These are phyloP conservation scores for Botryosphaeria dothidea DNA, from an alignment of 2,329 filamentous ascomycete genomes.

Conservation along the genomic window DNA sequence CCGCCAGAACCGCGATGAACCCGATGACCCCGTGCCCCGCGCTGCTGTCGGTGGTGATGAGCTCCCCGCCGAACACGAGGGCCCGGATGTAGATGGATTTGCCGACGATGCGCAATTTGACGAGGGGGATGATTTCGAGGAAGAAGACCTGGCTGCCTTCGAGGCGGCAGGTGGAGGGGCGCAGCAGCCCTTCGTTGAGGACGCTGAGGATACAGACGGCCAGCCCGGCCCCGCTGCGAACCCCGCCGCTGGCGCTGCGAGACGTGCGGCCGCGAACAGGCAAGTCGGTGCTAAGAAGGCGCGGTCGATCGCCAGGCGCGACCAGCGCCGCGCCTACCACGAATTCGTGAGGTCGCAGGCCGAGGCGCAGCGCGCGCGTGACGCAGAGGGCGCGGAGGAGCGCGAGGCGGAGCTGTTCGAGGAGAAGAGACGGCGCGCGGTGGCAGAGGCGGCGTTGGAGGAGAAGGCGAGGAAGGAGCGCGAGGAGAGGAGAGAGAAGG, in stretches of 20 bases:
- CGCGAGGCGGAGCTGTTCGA: constrained; percentile 44
- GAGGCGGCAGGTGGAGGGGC: not conserved
- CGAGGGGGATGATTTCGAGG: not conserved
- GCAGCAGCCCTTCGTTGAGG: not conserved
- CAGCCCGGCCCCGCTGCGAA: not conserved
- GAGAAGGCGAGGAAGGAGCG: constrained; percentile 42
- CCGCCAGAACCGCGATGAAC: not conserved
- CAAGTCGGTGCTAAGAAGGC: constrained; percentile 52
- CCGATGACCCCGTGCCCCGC: not conserved
- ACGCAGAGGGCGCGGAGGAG: constrained; percentile 46
- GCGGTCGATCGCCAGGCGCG: constrained; percentile 47
- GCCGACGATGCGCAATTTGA: not conserved
- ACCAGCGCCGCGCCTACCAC: constrained; percentile 48
- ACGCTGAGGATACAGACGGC: not conserved
- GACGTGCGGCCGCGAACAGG: constrained; percentile 28
- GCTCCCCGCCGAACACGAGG: not conserved
- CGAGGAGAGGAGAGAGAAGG: constrained; percentile 40
- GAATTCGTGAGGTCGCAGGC: constrained; percentile 52
- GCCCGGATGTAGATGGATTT: constrained; percentile 24
- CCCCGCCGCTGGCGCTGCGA: constrained; percentile 35
- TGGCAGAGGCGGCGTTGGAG: constrained; percentile 45
- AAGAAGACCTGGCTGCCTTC: constrained; percentile 10
- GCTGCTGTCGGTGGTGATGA: not conserved
- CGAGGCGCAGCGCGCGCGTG: constrained; percentile 45
- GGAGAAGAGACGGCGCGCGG: constrained; percentile 43